These are phyloP conservation scores for Cylindrotheca closterium DNA, from an alignment of 108 stramenopile species.

Conservation along the genomic window DNA sequence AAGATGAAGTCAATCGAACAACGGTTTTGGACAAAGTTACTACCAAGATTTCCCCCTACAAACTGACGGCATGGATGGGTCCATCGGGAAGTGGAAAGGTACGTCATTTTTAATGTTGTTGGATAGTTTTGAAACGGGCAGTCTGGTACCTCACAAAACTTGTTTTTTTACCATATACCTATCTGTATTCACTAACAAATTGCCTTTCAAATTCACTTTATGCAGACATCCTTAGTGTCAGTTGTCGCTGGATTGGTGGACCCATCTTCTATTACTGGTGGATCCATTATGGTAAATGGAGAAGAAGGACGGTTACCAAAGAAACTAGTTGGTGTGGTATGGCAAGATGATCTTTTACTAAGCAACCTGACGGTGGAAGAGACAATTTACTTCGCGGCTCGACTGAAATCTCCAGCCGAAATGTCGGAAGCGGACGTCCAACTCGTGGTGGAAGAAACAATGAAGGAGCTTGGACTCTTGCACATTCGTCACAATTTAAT, in stretches of 20 bases:
- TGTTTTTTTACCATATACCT: too few relatives aligned
- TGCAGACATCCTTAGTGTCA: conserved; percentile 56
- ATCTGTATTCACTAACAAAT: too few relatives aligned
- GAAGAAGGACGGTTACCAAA: conserved; percentile 55
- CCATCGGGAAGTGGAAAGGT: conserved; percentile 76
- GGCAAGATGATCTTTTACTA: conserved; percentile 86
- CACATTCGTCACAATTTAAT: conserved; percentile 63
- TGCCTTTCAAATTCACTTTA: too few relatives aligned
- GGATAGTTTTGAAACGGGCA: too few relatives aligned
- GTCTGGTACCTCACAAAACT: too few relatives aligned
- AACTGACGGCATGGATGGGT: conserved; percentile 81
- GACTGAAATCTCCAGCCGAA: conserved; percentile 60
- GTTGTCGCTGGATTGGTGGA: conserved; percentile 56
- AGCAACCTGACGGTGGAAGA: conserved; percentile 82
- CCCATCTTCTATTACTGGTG: conserved; percentile 37
- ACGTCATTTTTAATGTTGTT: too few relatives aligned
- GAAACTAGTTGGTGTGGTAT: conserved; percentile 78
- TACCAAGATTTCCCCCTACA: conserved; percentile 55
- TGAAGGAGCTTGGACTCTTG: conserved; percentile 55
- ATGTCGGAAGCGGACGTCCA: conserved; percentile 34
- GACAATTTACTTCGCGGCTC: conserved; percentile 77
- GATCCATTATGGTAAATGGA: conserved; percentile 60
- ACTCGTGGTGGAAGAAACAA: conserved; percentile 56
- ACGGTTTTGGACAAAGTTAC: conserved; percentile 54
- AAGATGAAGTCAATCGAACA: conserved; percentile 18